phyloP scores from a whole-genome alignment of 2,329 filamentous ascomycete genomes.

The Fusarium setosum region DNA sequence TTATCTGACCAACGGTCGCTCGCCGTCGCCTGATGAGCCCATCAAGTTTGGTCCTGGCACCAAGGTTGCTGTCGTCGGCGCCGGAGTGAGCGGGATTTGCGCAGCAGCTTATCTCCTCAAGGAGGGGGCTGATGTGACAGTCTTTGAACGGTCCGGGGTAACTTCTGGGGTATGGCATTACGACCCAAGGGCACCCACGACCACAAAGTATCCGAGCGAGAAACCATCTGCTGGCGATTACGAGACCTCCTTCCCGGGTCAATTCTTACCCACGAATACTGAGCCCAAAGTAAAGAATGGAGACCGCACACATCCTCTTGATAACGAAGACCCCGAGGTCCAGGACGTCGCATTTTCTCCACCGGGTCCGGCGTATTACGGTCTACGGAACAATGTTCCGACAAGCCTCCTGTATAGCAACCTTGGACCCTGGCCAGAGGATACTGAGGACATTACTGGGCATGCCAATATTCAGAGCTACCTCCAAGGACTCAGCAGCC shows the following conservation, averaged over 20 bases:
- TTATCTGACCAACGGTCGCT: constrained; percentile 11
- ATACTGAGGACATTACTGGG: constrained; percentile 68
- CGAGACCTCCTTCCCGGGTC: constrained; percentile 15
- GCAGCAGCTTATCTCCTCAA: constrained; percentile 51
- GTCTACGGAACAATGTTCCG: constrained; percentile 80
- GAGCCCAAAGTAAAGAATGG: not conserved
- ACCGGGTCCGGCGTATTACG: constrained; percentile 62
- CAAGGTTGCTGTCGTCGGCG: constrained; percentile 53
- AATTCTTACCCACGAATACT: not conserved
- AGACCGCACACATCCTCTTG: not conserved
- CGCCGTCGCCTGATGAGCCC: not conserved
- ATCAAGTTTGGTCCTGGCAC: constrained; percentile 16
- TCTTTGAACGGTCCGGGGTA: constrained; percentile 50
- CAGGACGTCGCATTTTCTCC: constrained; percentile 32
- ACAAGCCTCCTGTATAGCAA: constrained; percentile 61
- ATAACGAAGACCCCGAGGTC: not conserved
- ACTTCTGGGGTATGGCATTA: constrained; percentile 55
- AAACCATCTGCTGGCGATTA: constrained; percentile 45
- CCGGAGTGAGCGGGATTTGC: constrained; percentile 54
- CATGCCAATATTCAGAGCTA: constrained; percentile 69
- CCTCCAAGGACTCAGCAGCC: constrained; percentile 66
- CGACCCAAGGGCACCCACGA: constrained; percentile 45
- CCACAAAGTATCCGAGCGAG: constrained; percentile 47
- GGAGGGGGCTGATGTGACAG: constrained; percentile 49
- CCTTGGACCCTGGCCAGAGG: constrained; percentile 64